phyloP scores from a whole-genome alignment of 352 stramenopile species.

The Phytophthora multivora region DNA sequence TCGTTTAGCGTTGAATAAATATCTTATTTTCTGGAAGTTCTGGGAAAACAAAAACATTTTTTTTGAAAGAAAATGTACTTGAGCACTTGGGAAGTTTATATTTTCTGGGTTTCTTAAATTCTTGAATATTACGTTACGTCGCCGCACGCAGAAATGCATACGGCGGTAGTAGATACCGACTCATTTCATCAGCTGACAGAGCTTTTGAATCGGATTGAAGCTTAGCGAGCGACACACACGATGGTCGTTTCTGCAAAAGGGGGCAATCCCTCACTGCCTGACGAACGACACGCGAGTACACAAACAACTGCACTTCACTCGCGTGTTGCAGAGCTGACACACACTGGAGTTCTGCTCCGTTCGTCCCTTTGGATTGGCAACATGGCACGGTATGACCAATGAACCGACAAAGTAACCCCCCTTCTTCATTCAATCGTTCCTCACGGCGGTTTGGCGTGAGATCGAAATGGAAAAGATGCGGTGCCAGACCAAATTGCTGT shows the following conservation, averaged over 20 bases:
- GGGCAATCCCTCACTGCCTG: constrained; percentile 38
- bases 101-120: neutral
- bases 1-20: too few relatives aligned
- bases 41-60: too few relatives aligned
- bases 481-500: constrained; percentile 38
- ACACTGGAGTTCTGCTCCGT: constrained; percentile 18
- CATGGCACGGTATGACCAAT: constrained; percentile 44
- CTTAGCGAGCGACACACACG: constrained; percentile 35
- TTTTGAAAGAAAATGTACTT: too few relatives aligned
- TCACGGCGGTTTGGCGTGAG: constrained; percentile 32
- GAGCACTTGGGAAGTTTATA: too few relatives aligned
- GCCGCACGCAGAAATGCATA: constrained; percentile 34
- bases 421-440: constrained; percentile 33
- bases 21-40: too few relatives aligned
- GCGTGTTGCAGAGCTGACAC: constrained; percentile 34
- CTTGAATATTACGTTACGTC: neutral
- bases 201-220: constrained; percentile 8
- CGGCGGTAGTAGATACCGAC: constrained; percentile 40
- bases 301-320: constrained; percentile 37
- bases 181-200: constrained; percentile 29
- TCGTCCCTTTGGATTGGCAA: constrained; percentile 27
- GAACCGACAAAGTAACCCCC: constrained; percentile 46
- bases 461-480: constrained; percentile 54
- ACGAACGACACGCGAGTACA: constrained; percentile 39
- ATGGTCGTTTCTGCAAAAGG: constrained; percentile 17